Evolutionary conservation across 129 eudicot species (phyloP).

Genomic region (Helianthus tuberosus): DNA sequence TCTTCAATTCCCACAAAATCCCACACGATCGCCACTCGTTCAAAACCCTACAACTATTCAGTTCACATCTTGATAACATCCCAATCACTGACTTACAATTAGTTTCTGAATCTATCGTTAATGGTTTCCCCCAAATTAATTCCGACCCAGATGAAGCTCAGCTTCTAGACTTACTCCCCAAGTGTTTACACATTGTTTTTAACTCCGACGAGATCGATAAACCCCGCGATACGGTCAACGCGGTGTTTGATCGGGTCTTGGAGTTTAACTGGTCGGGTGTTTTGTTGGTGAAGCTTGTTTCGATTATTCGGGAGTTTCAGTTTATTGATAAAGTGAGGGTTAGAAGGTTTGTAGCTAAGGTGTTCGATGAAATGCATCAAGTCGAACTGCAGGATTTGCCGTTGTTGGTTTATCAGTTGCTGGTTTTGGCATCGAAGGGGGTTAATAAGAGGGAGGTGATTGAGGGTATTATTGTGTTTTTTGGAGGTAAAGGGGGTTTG

Average conservation of each 20-base stretch:
- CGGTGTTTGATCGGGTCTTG: slow-evolving; percentile 42
- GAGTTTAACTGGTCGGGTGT: slow-evolving; percentile 53
- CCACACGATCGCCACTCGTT: slow-evolving; percentile 54
- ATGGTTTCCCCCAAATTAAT: slow-evolving; percentile 23
- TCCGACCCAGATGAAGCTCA: slow-evolving; percentile 62
- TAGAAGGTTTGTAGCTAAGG: slow-evolving; percentile 62
- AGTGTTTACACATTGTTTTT: slow-evolving; percentile 47
- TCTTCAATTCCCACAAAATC: slow-evolving; percentile 56
- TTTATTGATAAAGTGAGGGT: slow-evolving; percentile 50
- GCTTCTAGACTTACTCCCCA: slow-evolving; percentile 58
- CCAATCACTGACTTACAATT: slow-evolving; percentile 30
- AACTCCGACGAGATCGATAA: slow-evolving; percentile 44
- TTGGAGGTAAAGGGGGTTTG: slow-evolving; percentile 43
- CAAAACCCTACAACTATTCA: slow-evolving; percentile 59
- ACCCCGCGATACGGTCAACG: slow-evolving; percentile 35
- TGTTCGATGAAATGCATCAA: slow-evolving; percentile 54
- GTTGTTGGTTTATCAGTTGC: slow-evolving; percentile 65
- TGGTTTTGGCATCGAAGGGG: slow-evolving; percentile 76
- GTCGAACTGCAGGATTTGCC: slow-evolving; percentile 86
- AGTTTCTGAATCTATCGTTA: slow-evolving; percentile 41
- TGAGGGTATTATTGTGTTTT: slow-evolving; percentile 64
- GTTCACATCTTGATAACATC: slow-evolving; percentile 39
- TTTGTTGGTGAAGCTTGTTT: slow-evolving; percentile 69
- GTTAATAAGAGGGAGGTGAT: slow-evolving; percentile 62
- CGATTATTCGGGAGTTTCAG: slow-evolving; percentile 51